Percentiles rank a stretch among this genome's conserved stretches.
These are phyloP conservation scores for Esteya vermicola DNA, from an alignment of 2,329 filamentous ascomycete genomes.

Conservation along the genomic window DNA sequence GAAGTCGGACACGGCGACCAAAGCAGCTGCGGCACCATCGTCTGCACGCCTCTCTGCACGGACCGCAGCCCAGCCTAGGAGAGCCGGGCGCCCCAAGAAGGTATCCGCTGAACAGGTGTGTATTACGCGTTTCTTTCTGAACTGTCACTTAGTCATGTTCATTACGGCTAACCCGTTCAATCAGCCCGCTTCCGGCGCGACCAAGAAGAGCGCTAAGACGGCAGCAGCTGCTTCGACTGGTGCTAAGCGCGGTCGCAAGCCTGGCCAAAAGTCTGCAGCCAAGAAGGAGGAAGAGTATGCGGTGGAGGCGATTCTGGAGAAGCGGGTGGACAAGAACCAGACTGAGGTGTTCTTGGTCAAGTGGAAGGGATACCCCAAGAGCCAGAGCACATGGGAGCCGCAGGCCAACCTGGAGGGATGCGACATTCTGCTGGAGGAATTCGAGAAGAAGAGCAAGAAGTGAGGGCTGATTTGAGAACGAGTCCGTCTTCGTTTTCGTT, in stretches of 20 bases:
- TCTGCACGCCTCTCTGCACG: background rate
- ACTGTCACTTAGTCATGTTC: no score
- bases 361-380: conserved; percentile 32
- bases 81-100: no score
- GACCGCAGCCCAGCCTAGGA: background rate
- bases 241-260: no score
- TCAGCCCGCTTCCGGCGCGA: no score
- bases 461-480: background rate
- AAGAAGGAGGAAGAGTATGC: conserved; percentile 22
- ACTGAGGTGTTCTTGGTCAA: conserved; percentile 33
- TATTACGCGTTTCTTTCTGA: no score
- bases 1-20: background rate
- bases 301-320: conserved; percentile 32
- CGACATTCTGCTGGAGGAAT: conserved; percentile 19
- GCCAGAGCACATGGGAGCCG: conserved; percentile 40
- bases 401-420: conserved; percentile 28
- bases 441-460: conserved; percentile 17
- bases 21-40: background rate
- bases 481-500: background rate
- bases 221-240: no score
- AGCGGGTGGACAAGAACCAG: conserved; percentile 23
- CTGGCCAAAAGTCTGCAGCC: background rate
- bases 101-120: no score
- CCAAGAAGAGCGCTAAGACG: no score
- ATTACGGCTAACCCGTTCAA: no score